Percentiles rank a stretch among this genome's conserved stretches.
Conservation (phyloP, 169 alveolate genomes). For the Cryptosporidium felis region DNA sequence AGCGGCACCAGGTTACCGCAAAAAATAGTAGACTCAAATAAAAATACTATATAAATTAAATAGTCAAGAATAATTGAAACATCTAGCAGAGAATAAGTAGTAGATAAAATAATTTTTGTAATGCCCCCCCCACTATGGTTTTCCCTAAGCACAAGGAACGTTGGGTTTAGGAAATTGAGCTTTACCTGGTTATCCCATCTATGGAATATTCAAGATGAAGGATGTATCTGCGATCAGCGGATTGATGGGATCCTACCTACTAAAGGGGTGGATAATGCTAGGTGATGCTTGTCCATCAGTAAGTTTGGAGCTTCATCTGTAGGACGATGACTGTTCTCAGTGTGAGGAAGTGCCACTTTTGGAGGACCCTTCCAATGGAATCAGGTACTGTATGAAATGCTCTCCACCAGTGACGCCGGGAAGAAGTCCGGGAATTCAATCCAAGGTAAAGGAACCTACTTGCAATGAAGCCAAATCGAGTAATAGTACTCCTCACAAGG, state of each 20-base stretch:
- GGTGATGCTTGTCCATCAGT: conserved; percentile 72
- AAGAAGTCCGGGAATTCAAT: neutral
- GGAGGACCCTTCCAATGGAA: conserved; percentile 65
- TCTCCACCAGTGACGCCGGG: conserved; percentile 33
- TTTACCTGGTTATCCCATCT: too few relatives aligned
- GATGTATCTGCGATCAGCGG: conserved; percentile 64
- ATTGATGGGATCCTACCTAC: conserved; percentile 60
- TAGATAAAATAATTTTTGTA: too few relatives aligned
- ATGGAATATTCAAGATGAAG: conserved; percentile 33
- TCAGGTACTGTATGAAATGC: conserved; percentile 60
- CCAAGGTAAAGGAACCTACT: neutral
- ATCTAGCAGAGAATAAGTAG: too few relatives aligned
- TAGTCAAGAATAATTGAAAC: too few relatives aligned
- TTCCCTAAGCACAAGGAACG: too few relatives aligned
- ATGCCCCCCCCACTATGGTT: too few relatives aligned
- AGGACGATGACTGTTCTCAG: neutral
- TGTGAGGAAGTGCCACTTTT: conserved; percentile 66
- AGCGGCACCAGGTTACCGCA: neutral
- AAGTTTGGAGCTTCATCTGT: neutral
- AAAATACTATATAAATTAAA: too few relatives aligned
- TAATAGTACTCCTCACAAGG: too few relatives aligned
- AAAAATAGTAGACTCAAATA: too few relatives aligned
- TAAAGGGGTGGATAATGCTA: conserved; percentile 69
- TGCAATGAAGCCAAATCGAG: neutral
- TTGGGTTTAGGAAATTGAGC: too few relatives aligned